Evolutionary conservation across 495 filamentous ascomycete species (phyloP), one percentile per base, ranked within the genome.

Genomic region (Lasiosphaeria miniovina): DNA sequence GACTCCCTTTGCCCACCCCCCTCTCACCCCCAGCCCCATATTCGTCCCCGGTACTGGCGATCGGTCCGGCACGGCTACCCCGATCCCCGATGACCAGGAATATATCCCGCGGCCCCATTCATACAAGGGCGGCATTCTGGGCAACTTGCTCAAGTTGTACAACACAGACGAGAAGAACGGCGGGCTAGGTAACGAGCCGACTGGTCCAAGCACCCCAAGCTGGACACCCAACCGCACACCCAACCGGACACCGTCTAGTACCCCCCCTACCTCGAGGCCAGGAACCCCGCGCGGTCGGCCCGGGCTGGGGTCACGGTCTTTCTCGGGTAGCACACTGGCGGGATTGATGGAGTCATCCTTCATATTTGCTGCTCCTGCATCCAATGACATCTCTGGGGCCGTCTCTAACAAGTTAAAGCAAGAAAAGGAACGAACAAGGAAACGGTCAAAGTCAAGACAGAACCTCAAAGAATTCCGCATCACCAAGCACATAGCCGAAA

Each of bases 401-500:
- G 70, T 77, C 10, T 64, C 68, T 0, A 71, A 77, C 34, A 73
- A 72, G 52, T 40, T 72, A n/a, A 70, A 65, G 57, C 56, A 71
- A 54, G 68, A 75, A 54, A 57, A 65, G 59, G 61, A 73, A 55
- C 61, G 49, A 31, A 17, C 52, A 15, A 65, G 62, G 54, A 84
- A 82, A 62, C 81, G 81, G 41, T 61, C 61, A 6, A 74, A 63
- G 34, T 65, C 67, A 32, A 66, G 59, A 55, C 64, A 65, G 36
- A 68, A 79, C 31, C 80, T 79, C 41, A 86, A 93, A 36, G 85
- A 93, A 62, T 88, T 90, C 61, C 84, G 85, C 60, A 94, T 98
- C 69, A 93, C 90, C 14, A 82, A 93, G 10, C 90, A 96, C 72
- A 91, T 97, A 61, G 90, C 90, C n/a, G 88, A 93, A 59, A 87